Base-by-base conservation (phyloP, 345 rosid genomes). In the Eucalyptus regnans region DNA sequence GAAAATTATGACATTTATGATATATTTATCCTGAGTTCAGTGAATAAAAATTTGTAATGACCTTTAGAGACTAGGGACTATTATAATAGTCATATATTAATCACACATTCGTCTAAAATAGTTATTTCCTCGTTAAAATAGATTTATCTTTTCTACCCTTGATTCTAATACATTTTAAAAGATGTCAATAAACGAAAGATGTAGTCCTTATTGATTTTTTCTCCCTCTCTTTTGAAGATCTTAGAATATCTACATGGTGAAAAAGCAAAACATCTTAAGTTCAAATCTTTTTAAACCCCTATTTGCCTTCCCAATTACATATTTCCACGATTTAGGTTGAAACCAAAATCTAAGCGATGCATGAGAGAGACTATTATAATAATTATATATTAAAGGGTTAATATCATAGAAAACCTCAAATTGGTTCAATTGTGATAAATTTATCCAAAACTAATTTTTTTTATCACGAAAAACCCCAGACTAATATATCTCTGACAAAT, bases 401-500 rank as follows among this genome's bases (percentile, higher is more conserved):
- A 52, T 52, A 52, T 52, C 2, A 52, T 52, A 2, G 3, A 52
- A 52, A 52, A 7, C 1, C 56, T 0, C 0, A 0, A 52, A 52
- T 52, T 7, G 4, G 0, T 52, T 52, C 0, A 52, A 4, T 52
- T 7, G 4, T 37, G 41, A 37, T 37, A 37, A 37, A 37, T 37
- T 37, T 37, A 37, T 37, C 41, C 41, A 37, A 37, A 37, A 37
- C 4, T 37, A 37, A 37, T 37, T 37, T 37, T 37, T 37, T 37
- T 37, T 37, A 37, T 37, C 4, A 37, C 41, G 9, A 18, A 52
- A 52, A 52, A 7, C 1, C 56, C 0, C 0, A 0, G 0, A 52
- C 0, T 6, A 0, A 0, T 52, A 51, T 3, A 52, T 3, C 1
- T 52, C 0, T 3, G 0, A 52, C 2, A 52, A 52, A 51, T 51